These are phyloP conservation scores for Fusarium sp. DNA, from an alignment of 2,329 filamentous ascomycete species.

Conservation along the genomic window DNA sequence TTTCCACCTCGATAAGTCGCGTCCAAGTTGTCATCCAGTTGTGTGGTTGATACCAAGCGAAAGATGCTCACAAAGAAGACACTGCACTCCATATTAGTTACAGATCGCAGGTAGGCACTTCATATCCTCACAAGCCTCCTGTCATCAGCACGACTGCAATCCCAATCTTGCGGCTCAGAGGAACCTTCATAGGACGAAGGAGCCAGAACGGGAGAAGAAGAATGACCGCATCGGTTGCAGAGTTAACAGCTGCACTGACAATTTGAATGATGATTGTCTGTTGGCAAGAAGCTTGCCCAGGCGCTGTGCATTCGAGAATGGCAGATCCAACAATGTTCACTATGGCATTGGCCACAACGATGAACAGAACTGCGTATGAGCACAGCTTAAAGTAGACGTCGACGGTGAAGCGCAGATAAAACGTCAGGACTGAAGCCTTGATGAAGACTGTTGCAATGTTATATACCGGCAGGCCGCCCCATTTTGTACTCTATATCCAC, in stretches of 20 bases:
- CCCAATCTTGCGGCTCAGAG: constrained; percentile 1
- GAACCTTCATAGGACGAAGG: constrained; percentile 10
- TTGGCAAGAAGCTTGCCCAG: background rate
- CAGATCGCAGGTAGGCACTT: accelerated
- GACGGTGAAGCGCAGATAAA: constrained; percentile 36
- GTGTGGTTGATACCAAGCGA: background rate
- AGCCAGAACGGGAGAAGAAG: constrained; percentile 20
- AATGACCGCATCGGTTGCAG: constrained; percentile 1
- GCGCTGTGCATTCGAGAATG: background rate
- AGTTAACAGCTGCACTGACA: background rate
- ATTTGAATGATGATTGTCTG: background rate
- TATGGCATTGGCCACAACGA: constrained; percentile 5
- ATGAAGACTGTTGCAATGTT: constrained; percentile 36
- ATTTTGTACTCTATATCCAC: background rate
- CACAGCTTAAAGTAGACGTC: background rate
- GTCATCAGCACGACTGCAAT: constrained; percentile 19
- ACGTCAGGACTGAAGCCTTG: constrained; percentile 36
- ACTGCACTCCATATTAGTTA: background rate
- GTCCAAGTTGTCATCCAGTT: background rate
- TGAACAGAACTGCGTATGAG: background rate
- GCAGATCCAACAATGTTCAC: background rate
- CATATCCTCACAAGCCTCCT: constrained; percentile 14
- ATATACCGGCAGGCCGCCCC: constrained; percentile 12
- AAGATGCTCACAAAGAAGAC: constrained; percentile 16
- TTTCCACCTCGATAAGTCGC: background rate